Percentiles rank a stretch among this genome's conserved stretches.
Conservation (phyloP, 352 stramenopile species). For the Phytophthora cryptogea region DNA sequence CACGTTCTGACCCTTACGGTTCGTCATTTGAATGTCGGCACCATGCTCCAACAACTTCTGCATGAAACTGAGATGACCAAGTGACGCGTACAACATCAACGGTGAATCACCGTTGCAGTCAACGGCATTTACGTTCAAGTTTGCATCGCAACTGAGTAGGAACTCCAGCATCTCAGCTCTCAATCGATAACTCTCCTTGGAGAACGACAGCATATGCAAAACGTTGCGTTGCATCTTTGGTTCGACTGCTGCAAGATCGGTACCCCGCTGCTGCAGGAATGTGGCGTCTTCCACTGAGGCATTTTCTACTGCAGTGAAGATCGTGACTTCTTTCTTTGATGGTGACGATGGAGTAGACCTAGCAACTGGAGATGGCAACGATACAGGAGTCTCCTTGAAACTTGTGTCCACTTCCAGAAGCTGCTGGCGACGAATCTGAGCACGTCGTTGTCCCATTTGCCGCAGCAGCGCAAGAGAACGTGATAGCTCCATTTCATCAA, state of each 20-base stretch:
- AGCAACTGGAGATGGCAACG: background rate
- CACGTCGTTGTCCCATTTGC: conserved; percentile 50
- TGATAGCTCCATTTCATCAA: conserved; percentile 60
- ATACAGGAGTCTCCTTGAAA: background rate
- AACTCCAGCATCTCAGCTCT: conserved; percentile 62
- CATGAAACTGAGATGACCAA: conserved; percentile 54
- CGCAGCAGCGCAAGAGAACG: conserved; percentile 41
- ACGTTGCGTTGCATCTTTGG: conserved; percentile 47
- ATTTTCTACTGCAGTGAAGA: conserved; percentile 61
- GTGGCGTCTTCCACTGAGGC: conserved; percentile 59
- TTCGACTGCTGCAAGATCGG: conserved; percentile 45
- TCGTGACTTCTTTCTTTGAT: conserved; percentile 36
- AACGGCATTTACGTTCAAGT: conserved; percentile 43
- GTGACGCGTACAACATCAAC: conserved; percentile 56
- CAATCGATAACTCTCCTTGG: conserved; percentile 44
- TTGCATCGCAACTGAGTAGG: conserved; percentile 37
- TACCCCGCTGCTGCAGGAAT: conserved; percentile 54
- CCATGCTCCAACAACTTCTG: conserved; percentile 35
- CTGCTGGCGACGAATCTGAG: conserved; percentile 48
- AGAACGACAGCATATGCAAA: conserved; percentile 67
- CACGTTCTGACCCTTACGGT: conserved; percentile 43
- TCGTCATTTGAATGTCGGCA: conserved; percentile 32
- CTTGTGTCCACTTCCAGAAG: conserved; percentile 28
- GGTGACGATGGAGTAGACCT: conserved; percentile 20
- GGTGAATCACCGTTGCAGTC: conserved; percentile 55